phyloP scores from a whole-genome alignment of 1,284 basidiomycete genomes.

The Cutaneotrichosporon daszewskae region DNA sequence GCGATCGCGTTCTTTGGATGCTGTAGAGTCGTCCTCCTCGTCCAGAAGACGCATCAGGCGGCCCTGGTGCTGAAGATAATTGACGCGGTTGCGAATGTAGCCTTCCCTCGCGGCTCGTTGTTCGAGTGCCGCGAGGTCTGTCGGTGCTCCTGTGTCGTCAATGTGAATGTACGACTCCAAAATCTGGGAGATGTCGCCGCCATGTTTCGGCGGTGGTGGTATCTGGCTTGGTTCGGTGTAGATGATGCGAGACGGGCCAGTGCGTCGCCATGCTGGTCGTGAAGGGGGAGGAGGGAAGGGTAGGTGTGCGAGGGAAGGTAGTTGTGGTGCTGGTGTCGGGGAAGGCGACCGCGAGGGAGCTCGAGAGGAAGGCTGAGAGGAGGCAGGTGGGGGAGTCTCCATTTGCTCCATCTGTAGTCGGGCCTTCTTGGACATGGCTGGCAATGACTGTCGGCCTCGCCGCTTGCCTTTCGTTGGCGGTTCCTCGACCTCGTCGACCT shows the following conservation, averaged over 20 bases:
- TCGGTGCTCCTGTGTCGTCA: constrained; percentile 50
- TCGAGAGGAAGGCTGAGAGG: constrained; percentile 15
- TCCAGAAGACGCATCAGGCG: constrained; percentile 46
- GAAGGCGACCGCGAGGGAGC: constrained; percentile 21
- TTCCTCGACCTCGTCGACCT: constrained; percentile 7
- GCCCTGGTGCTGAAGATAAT: constrained; percentile 45
- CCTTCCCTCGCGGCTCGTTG: constrained; percentile 54
- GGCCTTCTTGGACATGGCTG: constrained; percentile 26
- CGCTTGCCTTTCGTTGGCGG: constrained; percentile 26
- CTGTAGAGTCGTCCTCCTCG: constrained; percentile 40
- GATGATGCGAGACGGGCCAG: constrained; percentile 55
- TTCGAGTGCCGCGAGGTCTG: constrained; percentile 51
- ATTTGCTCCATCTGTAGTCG: constrained; percentile 2
- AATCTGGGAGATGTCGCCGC: constrained; percentile 55
- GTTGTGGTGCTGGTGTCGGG: constrained; percentile 32
- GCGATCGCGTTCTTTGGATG: constrained; percentile 6
- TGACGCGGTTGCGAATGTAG: constrained; percentile 52
- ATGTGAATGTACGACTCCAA: constrained; percentile 59
- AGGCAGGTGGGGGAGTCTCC: constrained; percentile 4
- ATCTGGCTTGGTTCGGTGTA: constrained; percentile 65
- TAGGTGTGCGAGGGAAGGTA: constrained; percentile 38
- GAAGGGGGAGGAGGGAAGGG: constrained; percentile 33
- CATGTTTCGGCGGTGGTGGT: constrained; percentile 53
- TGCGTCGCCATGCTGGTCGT: constrained; percentile 56
- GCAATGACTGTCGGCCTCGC: constrained; percentile 22